Base-by-base conservation (phyloP, 805 yeast genomes). In the Komagataella populi region DNA sequence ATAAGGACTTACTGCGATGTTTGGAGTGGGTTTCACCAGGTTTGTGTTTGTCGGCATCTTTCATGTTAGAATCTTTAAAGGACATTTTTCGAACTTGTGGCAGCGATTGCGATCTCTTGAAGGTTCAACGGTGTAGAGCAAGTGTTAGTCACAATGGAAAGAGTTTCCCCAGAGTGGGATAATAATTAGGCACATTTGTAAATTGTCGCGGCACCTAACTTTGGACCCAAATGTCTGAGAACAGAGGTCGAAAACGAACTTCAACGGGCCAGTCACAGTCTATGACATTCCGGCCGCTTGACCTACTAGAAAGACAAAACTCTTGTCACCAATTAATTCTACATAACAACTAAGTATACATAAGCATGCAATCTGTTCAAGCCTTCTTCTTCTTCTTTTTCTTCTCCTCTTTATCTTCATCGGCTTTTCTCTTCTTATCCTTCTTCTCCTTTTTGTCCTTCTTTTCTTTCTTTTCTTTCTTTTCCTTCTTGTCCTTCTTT, bases 391-490 rank as follows among this genome's bases (percentile, higher is more conserved):
- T 67, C 64, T 69, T 63, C 59, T 70, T 65, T 60, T 70, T 66
- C 58, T 65, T 62, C 52, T 66, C 61, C 39, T 61, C 64, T 47
- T 60, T 63, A 50, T 65, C 70, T 55, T 61, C 63, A 55, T 62
- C 62, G 45, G 63, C 63, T 52, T 66, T 61, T 53, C 62, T 59
- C 57, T 69, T 68, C 60, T 69, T 65, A 47, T 66, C 64, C 54
- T 67, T 62, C 63, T 68, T 62, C 54, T 70, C 70, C 66, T 73
- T 70, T 70, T 78, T 76, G 53, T 79, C 75, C 58, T 77, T 70
- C 69, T 77, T 73, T 54, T 75, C 71, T 59, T 73, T 71, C 67
- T 77, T 72, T 66, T 71, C 74, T 65, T 76, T 64, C 64, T 74
- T 70, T 51, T 73, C 72, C 63, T 75, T 62, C 63, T 73, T 69